Base-by-base conservation (phyloP, 139 green algal genomes). In the Trebouxia sp. region DNA sequence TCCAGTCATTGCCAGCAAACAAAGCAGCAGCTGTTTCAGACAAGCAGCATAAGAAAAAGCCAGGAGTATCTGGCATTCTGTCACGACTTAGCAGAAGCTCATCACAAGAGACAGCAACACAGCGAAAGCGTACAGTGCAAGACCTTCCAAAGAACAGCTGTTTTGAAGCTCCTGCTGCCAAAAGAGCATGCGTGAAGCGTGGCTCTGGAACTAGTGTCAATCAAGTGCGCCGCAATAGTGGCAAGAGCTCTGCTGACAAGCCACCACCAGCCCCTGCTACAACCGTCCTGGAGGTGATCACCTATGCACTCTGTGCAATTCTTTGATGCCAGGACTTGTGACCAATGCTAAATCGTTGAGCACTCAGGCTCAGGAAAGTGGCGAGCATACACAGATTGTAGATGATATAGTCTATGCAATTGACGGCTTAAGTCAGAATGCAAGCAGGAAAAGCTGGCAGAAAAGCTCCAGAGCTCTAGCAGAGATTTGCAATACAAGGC, bases 371-470 rank as follows among this genome's bases (percentile, higher is more conserved):
- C 90, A 94, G 76, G 87, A 91, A 77, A 79, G 86, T n/a, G 90
- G 90, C 30, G 88, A 92, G 88, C 79, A 87, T 22, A 62, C 87
- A 78, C 79, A 89, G 72, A 66, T 92, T 48, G 82, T 88, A 74
- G 90, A 94, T 80, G 85, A 91, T 35, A 83, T 88, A 11, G 38
- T 75, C 11, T 94, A 92, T 80, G 90, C 90, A 1, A 81, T 94
- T 74, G 90, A 92, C 65, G 90, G 90, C 9, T 83, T 94, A 48
- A 15, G 15, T 30, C 22, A 65, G 22, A 30, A 12, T 17, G 56
- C 47, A 43, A 56, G 77, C 22, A n/a, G 77, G 1, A 45, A 42
- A 6, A 85, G 79, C 65, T 84, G 86, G 82, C 82, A 81, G 1
- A 78, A 91, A 24, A 82, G 78, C 30, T 80, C 86, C 14, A 81